phyloP scores from a whole-genome alignment of 192 early-diverging fungal genomes.

The Neocallimastix lanati region DNA sequence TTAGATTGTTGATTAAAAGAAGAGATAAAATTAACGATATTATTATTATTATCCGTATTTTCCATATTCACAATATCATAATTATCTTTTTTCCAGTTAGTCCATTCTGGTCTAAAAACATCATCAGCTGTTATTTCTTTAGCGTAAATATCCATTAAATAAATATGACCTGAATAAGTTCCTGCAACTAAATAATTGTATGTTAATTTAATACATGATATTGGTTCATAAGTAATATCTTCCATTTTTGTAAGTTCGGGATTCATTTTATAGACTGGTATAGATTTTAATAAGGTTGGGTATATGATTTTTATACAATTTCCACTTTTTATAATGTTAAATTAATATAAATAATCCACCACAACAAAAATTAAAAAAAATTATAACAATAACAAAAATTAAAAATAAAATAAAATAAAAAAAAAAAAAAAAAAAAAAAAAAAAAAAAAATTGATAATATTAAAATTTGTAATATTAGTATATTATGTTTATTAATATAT shows the following conservation, averaged over 20 bases:
- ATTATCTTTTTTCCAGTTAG: not conserved
- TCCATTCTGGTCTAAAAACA: not conserved
- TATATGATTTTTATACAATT: not conserved
- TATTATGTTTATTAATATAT: too few species aligned
- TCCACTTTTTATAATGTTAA: not conserved
- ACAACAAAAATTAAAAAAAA: too few species aligned
- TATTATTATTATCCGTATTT: not conserved
- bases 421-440: too few species aligned
- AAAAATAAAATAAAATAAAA: too few species aligned
- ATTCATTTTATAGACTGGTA: not conserved
- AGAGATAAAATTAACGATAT: not conserved
- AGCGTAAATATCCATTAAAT: not conserved
- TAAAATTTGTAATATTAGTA: too few species aligned
- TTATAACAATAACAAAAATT: too few species aligned
- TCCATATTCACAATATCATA: not conserved
- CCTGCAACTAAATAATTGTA: not conserved
- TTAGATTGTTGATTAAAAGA: not conserved
- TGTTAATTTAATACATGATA: not conserved
- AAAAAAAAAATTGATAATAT: too few species aligned
- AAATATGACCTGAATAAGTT: not conserved
- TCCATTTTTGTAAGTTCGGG: not conserved
- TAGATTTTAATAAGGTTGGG: not conserved
- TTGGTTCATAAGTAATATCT: not conserved
- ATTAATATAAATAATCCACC: too few species aligned
- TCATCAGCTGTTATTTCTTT: not conserved